Percentiles rank a stretch among this genome's conserved stretches.
Evolutionary conservation across 2,329 filamentous ascomycete species (phyloP).

Genomic region (Aspergillus tamarii): DNA sequence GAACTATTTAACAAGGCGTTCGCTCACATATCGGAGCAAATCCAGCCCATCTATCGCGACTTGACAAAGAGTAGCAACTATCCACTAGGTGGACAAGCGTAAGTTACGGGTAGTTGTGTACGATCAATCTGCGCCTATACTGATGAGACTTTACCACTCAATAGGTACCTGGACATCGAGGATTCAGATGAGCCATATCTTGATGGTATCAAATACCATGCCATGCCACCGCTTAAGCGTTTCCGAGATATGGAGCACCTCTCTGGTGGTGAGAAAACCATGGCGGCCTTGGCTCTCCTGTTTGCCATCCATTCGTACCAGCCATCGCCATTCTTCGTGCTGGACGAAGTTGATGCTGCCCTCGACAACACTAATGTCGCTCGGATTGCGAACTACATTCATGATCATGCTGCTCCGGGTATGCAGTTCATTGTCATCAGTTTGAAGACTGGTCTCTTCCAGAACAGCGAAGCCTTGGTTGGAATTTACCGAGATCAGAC

Average conservation of each 20-base stretch:
- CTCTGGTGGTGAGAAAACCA: slow-evolving; percentile 97
- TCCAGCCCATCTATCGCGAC: slow-evolving; percentile 91
- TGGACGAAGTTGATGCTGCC: slow-evolving; percentile 96
- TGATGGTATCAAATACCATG: slow-evolving; percentile 95
- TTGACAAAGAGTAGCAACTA: slow-evolving; percentile 89
- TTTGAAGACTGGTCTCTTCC: slow-evolving; percentile 92
- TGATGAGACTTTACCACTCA: slow-evolving; percentile 14
- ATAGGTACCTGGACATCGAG: slow-evolving; percentile 83
- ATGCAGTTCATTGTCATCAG: slow-evolving; percentile 99
- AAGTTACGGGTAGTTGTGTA: slow-evolving; percentile 25
- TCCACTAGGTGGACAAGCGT: slow-evolving; percentile 80
- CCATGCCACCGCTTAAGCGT: slow-evolving; percentile 96
- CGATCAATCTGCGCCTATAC: neutral
- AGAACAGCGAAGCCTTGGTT: slow-evolving; percentile 93
- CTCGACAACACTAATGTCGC: slow-evolving; percentile 98
- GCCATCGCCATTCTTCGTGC: slow-evolving; percentile 93
- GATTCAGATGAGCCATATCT: slow-evolving; percentile 96
- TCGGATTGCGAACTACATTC: slow-evolving; percentile 94
- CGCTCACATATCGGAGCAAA: slow-evolving; percentile 91
- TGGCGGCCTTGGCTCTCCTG: slow-evolving; percentile 92
- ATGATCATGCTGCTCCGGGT: slow-evolving; percentile 88
- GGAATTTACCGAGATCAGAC: slow-evolving; percentile 95
- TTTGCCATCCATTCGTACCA: slow-evolving; percentile 98
- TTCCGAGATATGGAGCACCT: slow-evolving; percentile 99
- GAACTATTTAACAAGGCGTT: slow-evolving; percentile 96